Evolutionary conservation across 768 basidiomycete genomes (phyloP), one percentile per base, ranked within the genome.

Genomic region (Clavaria fumosa): DNA sequence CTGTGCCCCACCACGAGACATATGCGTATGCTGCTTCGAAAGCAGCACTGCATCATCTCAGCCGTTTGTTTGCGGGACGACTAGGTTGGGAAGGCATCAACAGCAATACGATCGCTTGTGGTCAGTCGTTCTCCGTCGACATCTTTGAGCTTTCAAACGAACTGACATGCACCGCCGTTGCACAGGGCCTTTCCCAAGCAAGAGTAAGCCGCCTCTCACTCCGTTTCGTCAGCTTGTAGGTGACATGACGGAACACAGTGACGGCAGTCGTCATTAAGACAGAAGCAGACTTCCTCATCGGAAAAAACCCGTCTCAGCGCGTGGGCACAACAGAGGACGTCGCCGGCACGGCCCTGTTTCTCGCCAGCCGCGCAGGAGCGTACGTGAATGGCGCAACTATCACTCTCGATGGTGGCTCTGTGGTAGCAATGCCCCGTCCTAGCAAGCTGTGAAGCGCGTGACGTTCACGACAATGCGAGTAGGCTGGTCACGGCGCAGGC

Each of bases 21-120:
- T 78, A 72, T 43, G 72, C 75, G 0, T 78, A 78, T 48, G 66
- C 71, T 22, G 67, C 73, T 3, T 69, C 69, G n/a, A 80, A 80
- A 49, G 72, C 69, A 4, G 72, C 61, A 3, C 52, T 75, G 37
- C 69, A 72, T 49, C 75, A 77, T 38, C 53, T 76, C 20, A 71
- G 70, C 39, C 60, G 70, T 15, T 66, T 72, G 42, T 60, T 79
- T 19, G 77, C 67, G 0, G 64, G 63, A 18, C 55, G 70, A 4
- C 60, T 78, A 5, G 76, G 75, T 0, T 55, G 49, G 37, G 69
- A 75, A 38, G 65, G 69, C 0, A 70, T 79, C 47, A 62, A 66
- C 18, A 69, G 69, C 48, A 79, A 78, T 50, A 69, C 70, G 10
- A 67, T 79, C 34, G 73, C 75, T 5, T 73, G 72, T 37, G 78